Evolutionary conservation across 179 eudicot species (phyloP).

Genomic region (Silene noctiflora): DNA sequence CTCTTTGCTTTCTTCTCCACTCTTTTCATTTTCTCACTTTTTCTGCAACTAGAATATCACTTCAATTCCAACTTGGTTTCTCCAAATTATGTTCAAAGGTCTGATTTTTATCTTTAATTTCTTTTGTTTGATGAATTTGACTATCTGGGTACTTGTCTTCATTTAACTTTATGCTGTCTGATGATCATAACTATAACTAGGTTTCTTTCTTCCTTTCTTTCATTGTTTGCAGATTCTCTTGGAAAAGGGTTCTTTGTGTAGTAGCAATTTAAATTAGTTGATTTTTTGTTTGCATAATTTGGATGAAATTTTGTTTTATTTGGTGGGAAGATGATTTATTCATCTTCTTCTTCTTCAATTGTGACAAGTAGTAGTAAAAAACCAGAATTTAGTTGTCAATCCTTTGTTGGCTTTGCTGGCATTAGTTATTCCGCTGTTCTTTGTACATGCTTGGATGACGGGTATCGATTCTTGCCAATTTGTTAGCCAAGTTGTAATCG

Average conservation of each 20-base stretch:
- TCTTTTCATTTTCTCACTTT: neutral
- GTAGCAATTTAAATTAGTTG: neutral
- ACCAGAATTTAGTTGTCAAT: too few relatives aligned
- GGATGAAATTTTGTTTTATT: too few relatives aligned
- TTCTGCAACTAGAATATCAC: neutral
- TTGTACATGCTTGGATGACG: neutral
- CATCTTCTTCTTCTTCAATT: too few relatives aligned
- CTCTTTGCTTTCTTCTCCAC: neutral
- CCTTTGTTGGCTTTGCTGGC: neutral
- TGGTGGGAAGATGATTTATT: too few relatives aligned
- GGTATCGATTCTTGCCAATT: neutral
- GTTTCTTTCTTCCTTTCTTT: neutral
- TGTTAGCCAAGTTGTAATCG: constrained; percentile 1
- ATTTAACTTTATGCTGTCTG: neutral
- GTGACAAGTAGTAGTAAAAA: too few relatives aligned
- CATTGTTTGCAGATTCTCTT: neutral
- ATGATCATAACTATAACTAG: neutral
- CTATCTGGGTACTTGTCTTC: constrained; percentile 4
- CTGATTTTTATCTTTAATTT: neutral
- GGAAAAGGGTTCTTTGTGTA: neutral
- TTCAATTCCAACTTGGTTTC: constrained; percentile 15
- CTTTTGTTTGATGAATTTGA: neutral
- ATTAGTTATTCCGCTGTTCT: too few relatives aligned
- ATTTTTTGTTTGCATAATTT: neutral
- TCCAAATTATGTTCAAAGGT: neutral